Evolutionary conservation across 2,329 filamentous ascomycete species (phyloP).

Genomic region (Myriangium duriaei): DNA sequence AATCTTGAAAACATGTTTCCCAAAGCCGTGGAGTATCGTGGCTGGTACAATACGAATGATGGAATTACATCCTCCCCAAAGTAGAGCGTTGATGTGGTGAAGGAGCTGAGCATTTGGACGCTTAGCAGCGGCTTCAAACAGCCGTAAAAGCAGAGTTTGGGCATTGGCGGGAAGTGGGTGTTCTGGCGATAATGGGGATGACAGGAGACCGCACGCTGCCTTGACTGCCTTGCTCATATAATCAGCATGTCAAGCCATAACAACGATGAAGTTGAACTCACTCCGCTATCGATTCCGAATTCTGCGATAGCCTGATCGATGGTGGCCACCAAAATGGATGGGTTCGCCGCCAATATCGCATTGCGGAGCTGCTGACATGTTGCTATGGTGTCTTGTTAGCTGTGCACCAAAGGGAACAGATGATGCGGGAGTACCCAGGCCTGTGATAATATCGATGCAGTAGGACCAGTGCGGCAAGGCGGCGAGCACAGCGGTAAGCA

Average conservation of each 20-base stretch:
- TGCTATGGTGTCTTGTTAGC: too few relatives aligned
- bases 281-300: constrained; percentile 1
- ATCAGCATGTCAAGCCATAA: not conserved
- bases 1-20: constrained; percentile 22
- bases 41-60: constrained; percentile 20
- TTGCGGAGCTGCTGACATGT: too few relatives aligned
- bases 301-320: constrained; percentile 17
- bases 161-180: constrained; percentile 21
- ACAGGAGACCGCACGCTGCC: constrained; percentile 19
- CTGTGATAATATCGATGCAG: constrained; percentile 37
- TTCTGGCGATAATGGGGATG: constrained; percentile 18
- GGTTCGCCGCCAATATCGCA: constrained; percentile 20
- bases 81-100: constrained; percentile 21
- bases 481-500: constrained; percentile 36
- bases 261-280: not conserved
- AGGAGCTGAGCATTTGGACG: constrained; percentile 18
- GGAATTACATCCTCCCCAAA: constrained; percentile 20
- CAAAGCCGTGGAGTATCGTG: constrained; percentile 17
- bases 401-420: too few relatives aligned
- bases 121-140: constrained; percentile 20
- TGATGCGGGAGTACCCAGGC: constrained; percentile 40
- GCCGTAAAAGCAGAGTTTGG: constrained; percentile 21
- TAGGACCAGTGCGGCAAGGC: constrained; percentile 40
- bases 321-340: constrained; percentile 19
- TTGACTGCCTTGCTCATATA: constrained; percentile 13